These are phyloP conservation scores for Rhynchosporium agropyri DNA, from an alignment of 2,329 filamentous ascomycete genomes.

Conservation along the genomic window DNA sequence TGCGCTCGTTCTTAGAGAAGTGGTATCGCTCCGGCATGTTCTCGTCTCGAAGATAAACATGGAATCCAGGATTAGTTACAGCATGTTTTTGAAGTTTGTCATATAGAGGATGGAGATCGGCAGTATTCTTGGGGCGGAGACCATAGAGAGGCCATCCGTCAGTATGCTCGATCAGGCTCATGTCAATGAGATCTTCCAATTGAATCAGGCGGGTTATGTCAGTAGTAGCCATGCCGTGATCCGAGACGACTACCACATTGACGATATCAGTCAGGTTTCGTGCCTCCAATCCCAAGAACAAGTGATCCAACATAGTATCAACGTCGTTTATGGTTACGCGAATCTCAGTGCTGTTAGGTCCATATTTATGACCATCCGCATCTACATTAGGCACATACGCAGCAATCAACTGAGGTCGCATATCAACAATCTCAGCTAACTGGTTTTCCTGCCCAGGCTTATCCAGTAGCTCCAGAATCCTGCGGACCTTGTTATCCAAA, in stretches of 20 bases:
- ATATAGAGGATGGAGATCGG: constrained; percentile 70
- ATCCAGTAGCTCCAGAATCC: constrained; percentile 83
- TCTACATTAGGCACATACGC: constrained; percentile 96
- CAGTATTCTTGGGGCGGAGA: constrained; percentile 73
- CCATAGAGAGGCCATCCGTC: constrained; percentile 96
- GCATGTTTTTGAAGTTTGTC: constrained; percentile 59
- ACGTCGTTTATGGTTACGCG: constrained; percentile 74
- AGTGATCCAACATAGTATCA: constrained; percentile 76
- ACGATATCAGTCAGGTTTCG: constrained; percentile 88
- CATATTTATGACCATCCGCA: constrained; percentile 80
- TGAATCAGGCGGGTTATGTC: constrained; percentile 79
- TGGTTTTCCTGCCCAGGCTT: constrained; percentile 70
- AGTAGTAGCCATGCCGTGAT: constrained; percentile 98
- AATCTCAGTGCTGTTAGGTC: constrained; percentile 94
- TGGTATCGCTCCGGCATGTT: constrained; percentile 94
- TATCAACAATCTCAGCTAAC: constrained; percentile 51
- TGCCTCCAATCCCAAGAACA: constrained; percentile 75
- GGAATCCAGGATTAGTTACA: constrained; percentile 67
- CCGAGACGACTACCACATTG: constrained; percentile 94
- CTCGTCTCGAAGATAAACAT: constrained; percentile 83
- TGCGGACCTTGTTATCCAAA: constrained; percentile 73
- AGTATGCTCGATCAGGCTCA: constrained; percentile 74
- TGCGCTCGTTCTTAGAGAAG: constrained; percentile 83
- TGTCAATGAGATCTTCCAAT: constrained; percentile 84
- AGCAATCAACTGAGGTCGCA: constrained; percentile 86